Percentiles rank a stretch among this genome's conserved stretches.
These are phyloP conservation scores for Tuber brumale DNA, from an alignment of 495 filamentous ascomycete species.

Conservation along the genomic window DNA sequence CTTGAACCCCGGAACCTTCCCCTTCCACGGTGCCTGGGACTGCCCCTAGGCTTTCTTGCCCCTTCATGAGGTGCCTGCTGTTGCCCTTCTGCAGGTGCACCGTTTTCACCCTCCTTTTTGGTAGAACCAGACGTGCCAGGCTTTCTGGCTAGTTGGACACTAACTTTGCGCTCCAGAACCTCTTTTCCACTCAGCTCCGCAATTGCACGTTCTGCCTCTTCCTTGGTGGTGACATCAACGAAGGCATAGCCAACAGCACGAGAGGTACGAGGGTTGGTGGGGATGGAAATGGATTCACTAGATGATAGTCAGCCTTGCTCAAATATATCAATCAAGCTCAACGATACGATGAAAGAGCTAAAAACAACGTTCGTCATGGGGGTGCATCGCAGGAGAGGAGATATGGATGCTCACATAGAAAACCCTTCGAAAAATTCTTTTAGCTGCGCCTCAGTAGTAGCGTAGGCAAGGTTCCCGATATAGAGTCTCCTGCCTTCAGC, in stretches of 20 bases:
- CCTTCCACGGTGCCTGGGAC: slow-evolving; percentile 63
- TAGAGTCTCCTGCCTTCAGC: slow-evolving; percentile 98
- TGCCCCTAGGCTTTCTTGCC: slow-evolving; percentile 43
- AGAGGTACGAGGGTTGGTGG: slow-evolving; percentile 95
- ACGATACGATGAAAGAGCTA: neutral
- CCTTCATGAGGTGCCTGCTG: slow-evolving; percentile 50
- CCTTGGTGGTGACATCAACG: slow-evolving; percentile 89
- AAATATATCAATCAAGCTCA: neutral
- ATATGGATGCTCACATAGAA: slow-evolving; percentile 72
- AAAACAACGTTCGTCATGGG: slow-evolving; percentile 5
- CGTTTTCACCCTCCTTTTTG: slow-evolving; percentile 48
- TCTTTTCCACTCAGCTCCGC: slow-evolving; percentile 90
- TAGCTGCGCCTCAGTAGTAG: slow-evolving; percentile 99
- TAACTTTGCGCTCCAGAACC: slow-evolving; percentile 96
- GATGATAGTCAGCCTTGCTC: slow-evolving; percentile 23
- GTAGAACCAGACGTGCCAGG: slow-evolving; percentile 75
- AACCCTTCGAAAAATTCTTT: slow-evolving; percentile 98
- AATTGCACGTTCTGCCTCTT: slow-evolving; percentile 91
- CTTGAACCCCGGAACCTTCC: slow-evolving; percentile 65
- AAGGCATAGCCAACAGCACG: slow-evolving; percentile 98
- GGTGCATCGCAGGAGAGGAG: slow-evolving; percentile 1
- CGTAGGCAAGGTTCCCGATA: slow-evolving; percentile 99
- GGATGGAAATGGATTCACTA: slow-evolving; percentile 96
- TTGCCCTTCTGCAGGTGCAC: slow-evolving; percentile 66
- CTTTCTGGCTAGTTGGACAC: slow-evolving; percentile 96